Base-by-base conservation (phyloP, 1,139 yeast species). In the Pichia sorboxylosa region DNA sequence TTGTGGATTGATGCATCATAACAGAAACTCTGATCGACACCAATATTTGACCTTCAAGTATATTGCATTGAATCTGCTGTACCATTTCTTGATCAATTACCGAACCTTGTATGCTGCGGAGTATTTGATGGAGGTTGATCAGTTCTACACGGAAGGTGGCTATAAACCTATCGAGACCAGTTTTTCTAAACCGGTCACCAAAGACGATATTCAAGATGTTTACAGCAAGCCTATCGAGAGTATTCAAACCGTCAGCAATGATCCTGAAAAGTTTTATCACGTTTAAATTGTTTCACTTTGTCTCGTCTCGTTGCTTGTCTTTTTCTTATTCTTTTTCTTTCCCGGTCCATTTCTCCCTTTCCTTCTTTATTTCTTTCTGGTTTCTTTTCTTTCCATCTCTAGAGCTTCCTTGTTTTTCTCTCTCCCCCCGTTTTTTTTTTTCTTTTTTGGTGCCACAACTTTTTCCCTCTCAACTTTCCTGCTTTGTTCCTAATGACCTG, bases 1-100 rank as follows among this genome's bases (percentile, higher is more conserved):
- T 24, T 48, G 54, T 37, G 55, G 54, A 11, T 28, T 44, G 16
- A 36, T 39, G 6, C 52, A 47, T 35, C 44, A 43, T 22, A n/a
- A n/a, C n/a, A n/a, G n/a, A n/a, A 36, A 40, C 15, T 27, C 33
- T 17, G 38, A 31, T 13, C 35, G 40, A 7, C 49, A 47, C 28
- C 35, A 37, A 23, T 37, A 43, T 29, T 34, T 42, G 19, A 34
- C 31, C 14, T 49, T 51, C 28, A 40, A 38, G 15, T 43, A 43
- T 28, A 29, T 41, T n/a, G 39, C 47, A 3, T 33, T 52, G 17
- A 43, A 44, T 17, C 29, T 47, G 24, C 40, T 53, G 13, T 50
- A 51, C 29, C 41, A 44, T 15, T 53, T 51, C 29, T 31, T 53
- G 18, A 35, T 49, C 18, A 34, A 37, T 17, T 53, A 53, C 30